These are phyloP conservation scores for Sanguinoderma infundibulare DNA, from an alignment of 1,284 basidiomycete species.

Conservation along the genomic window DNA sequence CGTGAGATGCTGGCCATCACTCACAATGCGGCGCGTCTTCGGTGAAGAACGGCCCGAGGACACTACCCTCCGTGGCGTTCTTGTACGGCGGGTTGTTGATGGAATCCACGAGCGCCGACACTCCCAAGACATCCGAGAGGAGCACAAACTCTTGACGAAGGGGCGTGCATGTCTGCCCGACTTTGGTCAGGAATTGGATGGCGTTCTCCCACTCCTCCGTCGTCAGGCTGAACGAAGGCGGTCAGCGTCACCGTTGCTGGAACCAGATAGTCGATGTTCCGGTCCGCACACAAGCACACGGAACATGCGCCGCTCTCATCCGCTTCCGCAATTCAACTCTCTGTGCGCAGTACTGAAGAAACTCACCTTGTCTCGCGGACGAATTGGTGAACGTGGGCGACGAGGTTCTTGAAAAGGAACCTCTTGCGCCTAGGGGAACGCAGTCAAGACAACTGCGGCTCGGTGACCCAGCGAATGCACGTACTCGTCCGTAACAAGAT, in stretches of 20 bases:
- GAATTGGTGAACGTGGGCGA: conserved; percentile 59
- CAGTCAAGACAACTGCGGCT: neutral
- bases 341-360: neutral
- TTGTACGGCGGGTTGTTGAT: conserved; percentile 75
- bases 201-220: conserved; percentile 87
- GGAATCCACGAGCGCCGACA: conserved; percentile 78
- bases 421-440: conserved; percentile 27
- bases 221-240: conserved; percentile 51
- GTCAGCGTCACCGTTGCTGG: neutral
- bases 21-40: conserved; percentile 77
- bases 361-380: conserved; percentile 65
- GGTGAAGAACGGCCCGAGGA: conserved; percentile 87
- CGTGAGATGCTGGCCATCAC: conserved; percentile 25
- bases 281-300: neutral
- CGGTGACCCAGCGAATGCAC: conserved; percentile 16
- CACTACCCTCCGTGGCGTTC: conserved; percentile 74
- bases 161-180: conserved; percentile 74
- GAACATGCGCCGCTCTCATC: neutral
- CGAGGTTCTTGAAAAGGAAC: conserved; percentile 49
- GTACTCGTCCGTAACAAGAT: conserved; percentile 47
- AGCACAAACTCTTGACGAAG: conserved; percentile 86
- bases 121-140: conserved; percentile 79
- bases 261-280: too few relatives aligned
- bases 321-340: neutral
- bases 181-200: conserved; percentile 77